These are phyloP conservation scores for Rhizopogon roseolus DNA, from an alignment of 768 basidiomycete species.

Conservation along the genomic window DNA sequence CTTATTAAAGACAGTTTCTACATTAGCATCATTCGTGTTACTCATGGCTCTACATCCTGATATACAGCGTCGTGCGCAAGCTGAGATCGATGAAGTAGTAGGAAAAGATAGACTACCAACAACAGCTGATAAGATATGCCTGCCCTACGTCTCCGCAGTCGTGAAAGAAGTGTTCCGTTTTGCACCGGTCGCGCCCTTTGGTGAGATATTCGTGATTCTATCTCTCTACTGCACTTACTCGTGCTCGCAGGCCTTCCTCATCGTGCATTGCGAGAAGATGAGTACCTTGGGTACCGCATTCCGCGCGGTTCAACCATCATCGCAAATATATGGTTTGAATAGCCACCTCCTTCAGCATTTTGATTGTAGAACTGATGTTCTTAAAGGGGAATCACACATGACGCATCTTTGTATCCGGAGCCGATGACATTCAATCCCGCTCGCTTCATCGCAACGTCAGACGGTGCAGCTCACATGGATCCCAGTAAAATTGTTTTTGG, in stretches of 20 bases:
- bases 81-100: constrained; percentile 43
- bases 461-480: not conserved
- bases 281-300: constrained; percentile 13
- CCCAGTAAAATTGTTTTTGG: no score
- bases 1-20: constrained; percentile 36
- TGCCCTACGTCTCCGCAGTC: constrained; percentile 30
- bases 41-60: constrained; percentile 45
- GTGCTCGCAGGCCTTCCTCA: constrained; percentile 22
- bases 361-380: not conserved
- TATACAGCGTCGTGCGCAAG: constrained; percentile 35
- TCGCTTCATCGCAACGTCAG: no score
- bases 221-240: not conserved
- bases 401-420: no score
- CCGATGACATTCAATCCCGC: no score
- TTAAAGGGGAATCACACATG: constrained; percentile 14
- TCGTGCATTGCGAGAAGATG: constrained; percentile 29
- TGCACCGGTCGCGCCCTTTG: no score
- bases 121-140: constrained; percentile 34
- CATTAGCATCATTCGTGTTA: constrained; percentile 42
- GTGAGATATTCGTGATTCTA: not conserved
- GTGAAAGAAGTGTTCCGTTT: constrained; percentile 10
- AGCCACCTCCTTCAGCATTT: not conserved
- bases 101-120: constrained; percentile 31
- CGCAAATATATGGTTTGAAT: constrained; percentile 34
- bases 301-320: constrained; percentile 12